Base-by-base conservation (phyloP, 2,329 filamentous ascomycete species). In the Fusarium caatingaense region DNA sequence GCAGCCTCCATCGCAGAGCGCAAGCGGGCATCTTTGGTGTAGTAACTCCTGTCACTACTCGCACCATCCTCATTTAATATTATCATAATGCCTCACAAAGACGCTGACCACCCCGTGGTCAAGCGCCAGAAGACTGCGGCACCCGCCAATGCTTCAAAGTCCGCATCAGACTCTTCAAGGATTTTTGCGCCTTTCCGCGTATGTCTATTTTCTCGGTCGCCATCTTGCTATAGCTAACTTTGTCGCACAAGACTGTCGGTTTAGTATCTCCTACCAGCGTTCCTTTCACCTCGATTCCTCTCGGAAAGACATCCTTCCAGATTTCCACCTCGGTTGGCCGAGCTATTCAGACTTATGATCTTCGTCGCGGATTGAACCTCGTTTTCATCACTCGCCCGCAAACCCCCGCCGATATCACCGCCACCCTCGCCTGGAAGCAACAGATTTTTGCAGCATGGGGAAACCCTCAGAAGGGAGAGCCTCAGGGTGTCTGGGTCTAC, bases 181-280 rank as follows among this genome's bases (percentile, higher is more conserved):
- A 93, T 98, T 72, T 98, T 99, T 84, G 92, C 94, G 74, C 95
- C 96, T 2, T 98, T 95, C 82, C 86, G 96, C 80, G 94, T 97
- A 89, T 72, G 90, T 80, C 44, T 51, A 30, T 34, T 5, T 47
- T 34, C 18, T 54, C 41, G 34, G 15, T 9, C 6, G 25, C 12
- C n/a, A 7, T 37, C 9, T 62, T 49, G 40, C 12, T 28, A 27
- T 47, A 20, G 20, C 56, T 64, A 32, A 60, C 32, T 23, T 3
- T 53, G 63, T 59, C 56, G 25, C 49, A 25, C 28, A 78, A 97
- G 93, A 98, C 95, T 48, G 88, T 99, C 71, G 96, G 96, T 18
- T 86, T 99, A 32, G 93, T 99, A 3, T 98, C 96, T 8, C 93
- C 96, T 1, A 98, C 95, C 4, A 82, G 86, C 50, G 93, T 98